Base-by-base conservation (phyloP, 2,329 filamentous ascomycete species). In the Blastomyces parvus region DNA sequence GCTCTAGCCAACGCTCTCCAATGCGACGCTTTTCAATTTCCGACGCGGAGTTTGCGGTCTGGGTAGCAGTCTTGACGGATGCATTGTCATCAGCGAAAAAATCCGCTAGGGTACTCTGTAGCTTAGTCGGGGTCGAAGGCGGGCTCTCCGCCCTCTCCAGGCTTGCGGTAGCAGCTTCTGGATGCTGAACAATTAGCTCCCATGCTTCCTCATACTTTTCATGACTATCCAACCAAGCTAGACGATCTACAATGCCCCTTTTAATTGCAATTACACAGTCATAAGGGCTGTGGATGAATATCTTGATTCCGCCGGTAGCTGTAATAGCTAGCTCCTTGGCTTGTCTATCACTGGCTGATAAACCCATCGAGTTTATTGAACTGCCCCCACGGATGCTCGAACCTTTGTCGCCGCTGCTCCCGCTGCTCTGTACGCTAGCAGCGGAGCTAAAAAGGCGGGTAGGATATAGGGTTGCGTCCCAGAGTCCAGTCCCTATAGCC, bases 251-350 rank as follows among this genome's bases (percentile, higher is more conserved):
- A 19, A 96, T 81, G 70, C 96, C 92, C 68, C 94, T 83, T 72
- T 92, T 92, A 2, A 94, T 90, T 0, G 91, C 90, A 62, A 97
- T 79, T n/a, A 97, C 88, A 70, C 92, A 97, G 75, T 99, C 94
- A 72, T 95, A 99, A 0, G 94, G 94, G 69, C 91, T 97, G 70
- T 96, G 91, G 50, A 99, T 90, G 73, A 97, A 97, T 19, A 99
- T 89, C 71, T 97, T 89, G 67, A 87, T 80, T 7, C 87, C 86
- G 46, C 82, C 79, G 11, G 82, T 81, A 5, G 78, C 75, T 22
- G 78, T 77, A 67, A 83, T 78, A 57, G 79, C 81, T 1, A 77
- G 66, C 65, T 78, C 74, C 66, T 76, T 76, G 25, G 74, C 66
- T 55, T 74, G 62, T 65, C 72, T 71, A 33, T 74, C 74, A 30